Percentiles rank a stretch among this genome's conserved stretches.
Conservation (phyloP, 2,329 filamentous ascomycete genomes). For the Stachybotrys elegans region DNA sequence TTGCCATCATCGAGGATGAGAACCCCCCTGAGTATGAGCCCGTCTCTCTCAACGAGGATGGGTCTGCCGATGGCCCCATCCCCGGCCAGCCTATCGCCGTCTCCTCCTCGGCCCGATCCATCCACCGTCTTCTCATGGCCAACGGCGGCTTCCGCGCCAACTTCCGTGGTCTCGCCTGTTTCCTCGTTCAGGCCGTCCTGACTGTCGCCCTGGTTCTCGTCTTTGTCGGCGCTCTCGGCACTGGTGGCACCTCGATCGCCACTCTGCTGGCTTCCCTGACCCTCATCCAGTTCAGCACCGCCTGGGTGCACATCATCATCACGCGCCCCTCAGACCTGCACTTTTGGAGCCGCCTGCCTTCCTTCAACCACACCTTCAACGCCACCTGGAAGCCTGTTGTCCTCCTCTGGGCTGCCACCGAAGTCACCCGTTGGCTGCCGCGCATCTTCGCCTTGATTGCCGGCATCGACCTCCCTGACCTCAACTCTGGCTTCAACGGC, state of each 20-base stretch:
- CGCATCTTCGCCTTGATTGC: conserved; percentile 35
- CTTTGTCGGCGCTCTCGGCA: conserved; percentile 37
- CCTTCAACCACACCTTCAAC: conserved; percentile 57
- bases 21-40: conserved; percentile 50
- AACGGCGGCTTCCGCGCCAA: conserved; percentile 59
- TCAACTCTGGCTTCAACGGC: conserved; percentile 27
- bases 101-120: conserved; percentile 47
- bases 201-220: conserved; percentile 34
- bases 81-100: conserved; percentile 31
- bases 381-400: conserved; percentile 65
- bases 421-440: conserved; percentile 44
- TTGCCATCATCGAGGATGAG: conserved; percentile 56
- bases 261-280: conserved; percentile 54
- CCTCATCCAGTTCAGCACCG: conserved; percentile 64
- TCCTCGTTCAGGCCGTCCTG: conserved; percentile 31
- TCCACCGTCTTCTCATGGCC: conserved; percentile 50
- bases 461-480: conserved; percentile 36
- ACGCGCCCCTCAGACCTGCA: conserved; percentile 57
- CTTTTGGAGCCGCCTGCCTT: conserved; percentile 67
- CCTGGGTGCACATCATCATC: conserved; percentile 85
- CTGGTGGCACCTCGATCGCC: conserved; percentile 34
- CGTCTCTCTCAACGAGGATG: conserved; percentile 36
- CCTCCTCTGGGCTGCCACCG: conserved; percentile 54
- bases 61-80: conserved; percentile 26
- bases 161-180: conserved; percentile 63